Percentiles rank a stretch among this genome's conserved stretches.
These are phyloP conservation scores for Fragaria iinumae DNA, from an alignment of 306 rosid species.

Conservation along the genomic window DNA sequence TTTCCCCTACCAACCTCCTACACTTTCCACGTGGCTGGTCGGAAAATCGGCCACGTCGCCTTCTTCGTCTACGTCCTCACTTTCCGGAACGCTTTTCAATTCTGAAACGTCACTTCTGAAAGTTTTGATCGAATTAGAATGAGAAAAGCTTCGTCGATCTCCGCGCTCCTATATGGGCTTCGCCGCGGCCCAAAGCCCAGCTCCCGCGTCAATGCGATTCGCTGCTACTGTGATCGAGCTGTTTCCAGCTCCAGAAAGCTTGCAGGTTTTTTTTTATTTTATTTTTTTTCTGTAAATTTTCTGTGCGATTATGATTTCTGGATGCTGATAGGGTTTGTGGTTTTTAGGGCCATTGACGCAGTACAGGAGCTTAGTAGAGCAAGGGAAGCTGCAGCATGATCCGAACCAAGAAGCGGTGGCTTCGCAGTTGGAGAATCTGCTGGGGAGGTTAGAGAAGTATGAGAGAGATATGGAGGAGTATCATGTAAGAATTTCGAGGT, in stretches of 20 bases:
- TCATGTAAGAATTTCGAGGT: slow-evolving; percentile 46
- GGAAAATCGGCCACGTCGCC: slow-evolving; percentile 47
- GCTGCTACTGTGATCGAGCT: slow-evolving; percentile 42
- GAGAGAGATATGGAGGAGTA: slow-evolving; percentile 86
- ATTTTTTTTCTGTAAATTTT: background rate
- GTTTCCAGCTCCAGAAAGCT: slow-evolving; percentile 27
- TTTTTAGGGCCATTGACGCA: slow-evolving; percentile 61
- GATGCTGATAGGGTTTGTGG: background rate
- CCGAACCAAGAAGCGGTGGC: slow-evolving; percentile 82
- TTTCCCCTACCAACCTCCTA: background rate
- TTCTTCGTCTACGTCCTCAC: slow-evolving; percentile 7
- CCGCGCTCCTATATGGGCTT: slow-evolving; percentile 31
- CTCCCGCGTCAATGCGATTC: slow-evolving; percentile 32
- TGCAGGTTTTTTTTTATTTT: slow-evolving; percentile 45
- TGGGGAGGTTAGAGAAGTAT: slow-evolving; percentile 82
- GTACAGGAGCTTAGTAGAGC: slow-evolving; percentile 58
- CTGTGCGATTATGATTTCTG: background rate
- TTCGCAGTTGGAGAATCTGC: slow-evolving; percentile 60
- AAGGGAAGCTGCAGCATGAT: slow-evolving; percentile 84
- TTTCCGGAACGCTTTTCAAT: background rate
- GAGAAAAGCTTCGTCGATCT: slow-evolving; percentile 43
- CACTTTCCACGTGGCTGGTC: slow-evolving; percentile 36
- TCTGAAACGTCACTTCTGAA: background rate
- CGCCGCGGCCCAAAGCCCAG: slow-evolving; percentile 25
- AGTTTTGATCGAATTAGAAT: slow-evolving; percentile 17